Base-by-base conservation (phyloP, 345 rosid species). In the Mallotus nudiflorus region DNA sequence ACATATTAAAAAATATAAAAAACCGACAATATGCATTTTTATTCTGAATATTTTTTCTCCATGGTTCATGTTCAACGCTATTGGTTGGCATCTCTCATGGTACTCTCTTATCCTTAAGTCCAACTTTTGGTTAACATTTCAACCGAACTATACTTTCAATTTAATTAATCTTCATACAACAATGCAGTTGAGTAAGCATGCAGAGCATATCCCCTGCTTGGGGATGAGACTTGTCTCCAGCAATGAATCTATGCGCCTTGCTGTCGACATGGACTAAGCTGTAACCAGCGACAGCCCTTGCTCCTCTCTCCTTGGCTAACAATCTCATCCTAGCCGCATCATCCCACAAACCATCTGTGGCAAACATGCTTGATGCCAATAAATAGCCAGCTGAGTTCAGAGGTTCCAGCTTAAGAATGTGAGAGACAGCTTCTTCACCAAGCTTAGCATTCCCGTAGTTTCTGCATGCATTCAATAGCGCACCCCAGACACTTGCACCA, bases 401-500 rank as follows among this genome's bases (percentile, higher is more conserved):
- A 1, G 97, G 96, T 42, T 89, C 87, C 57, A 84, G 59, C 68
- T 87, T 82, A 25, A 88, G 85, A 81, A 89, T 73, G 20, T 54
- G 87, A 24, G 78, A 42, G n/a, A 69, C 69, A 37, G 77, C 86
- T 55, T 68, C 78, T 63, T 57, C 72, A 2, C 90, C 84, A 1
- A 77, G 55, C 70, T 83, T 78, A 14, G 57, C 48, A 63, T 79
- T 80, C 27, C 78, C 81, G 22, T 73, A 67, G 79, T 71, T 87
- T 42, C 85, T 86, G 25, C 93, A 91, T 67, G 85, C 81, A 44
- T 85, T 88, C 48, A 92, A 78, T 44, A 88, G 51, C n/a, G 96
- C 75, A 48, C 90, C 93, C 97, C 92, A 88, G 60, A 85, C 76
- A 59, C 88, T 85, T 70, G 86, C 86, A 35, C 86, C 73, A 2